phyloP scores from a whole-genome alignment of 257 asterid genomes.

The Lycium barbarum region DNA sequence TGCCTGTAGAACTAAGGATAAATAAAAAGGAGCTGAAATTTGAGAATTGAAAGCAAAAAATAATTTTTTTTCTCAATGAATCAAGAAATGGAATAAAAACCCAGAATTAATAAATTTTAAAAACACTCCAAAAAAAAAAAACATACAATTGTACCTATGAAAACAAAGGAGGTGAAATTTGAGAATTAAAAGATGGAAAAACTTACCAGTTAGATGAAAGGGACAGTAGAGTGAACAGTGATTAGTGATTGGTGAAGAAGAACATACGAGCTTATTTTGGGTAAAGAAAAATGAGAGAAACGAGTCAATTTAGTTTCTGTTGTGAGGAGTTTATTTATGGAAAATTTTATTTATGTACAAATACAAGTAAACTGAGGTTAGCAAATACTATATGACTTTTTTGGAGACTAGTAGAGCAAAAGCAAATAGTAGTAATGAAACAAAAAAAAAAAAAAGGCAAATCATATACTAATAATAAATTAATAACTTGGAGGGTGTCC shows the following conservation, averaged over 20 bases:
- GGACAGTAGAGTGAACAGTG: conserved; percentile 5
- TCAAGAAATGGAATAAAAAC: too few species aligned
- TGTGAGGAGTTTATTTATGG: not conserved
- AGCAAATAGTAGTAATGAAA: too few species aligned
- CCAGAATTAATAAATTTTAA: too few species aligned
- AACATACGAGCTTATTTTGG: not conserved
- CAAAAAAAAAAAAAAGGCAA: too few species aligned
- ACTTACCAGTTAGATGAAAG: not conserved
- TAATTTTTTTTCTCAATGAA: too few species aligned
- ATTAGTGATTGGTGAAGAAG: conserved; percentile 23
- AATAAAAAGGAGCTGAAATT: too few species aligned
- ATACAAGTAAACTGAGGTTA: not conserved
- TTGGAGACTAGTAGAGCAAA: too few species aligned
- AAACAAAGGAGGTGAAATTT: not conserved
- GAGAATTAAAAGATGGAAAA: not conserved
- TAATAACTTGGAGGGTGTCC: too few species aligned
- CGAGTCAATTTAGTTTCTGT: not conserved
- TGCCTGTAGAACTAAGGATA: too few species aligned
- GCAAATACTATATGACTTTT: not conserved
- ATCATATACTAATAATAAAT: too few species aligned
- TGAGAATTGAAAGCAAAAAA: too few species aligned
- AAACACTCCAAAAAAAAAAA: not conserved
- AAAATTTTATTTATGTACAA: not conserved
- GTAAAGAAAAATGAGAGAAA: not conserved
- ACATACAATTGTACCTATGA: not conserved